Conservation (phyloP, 2,329 filamentous ascomycete genomes). For the Phialophora verrucosa region DNA sequence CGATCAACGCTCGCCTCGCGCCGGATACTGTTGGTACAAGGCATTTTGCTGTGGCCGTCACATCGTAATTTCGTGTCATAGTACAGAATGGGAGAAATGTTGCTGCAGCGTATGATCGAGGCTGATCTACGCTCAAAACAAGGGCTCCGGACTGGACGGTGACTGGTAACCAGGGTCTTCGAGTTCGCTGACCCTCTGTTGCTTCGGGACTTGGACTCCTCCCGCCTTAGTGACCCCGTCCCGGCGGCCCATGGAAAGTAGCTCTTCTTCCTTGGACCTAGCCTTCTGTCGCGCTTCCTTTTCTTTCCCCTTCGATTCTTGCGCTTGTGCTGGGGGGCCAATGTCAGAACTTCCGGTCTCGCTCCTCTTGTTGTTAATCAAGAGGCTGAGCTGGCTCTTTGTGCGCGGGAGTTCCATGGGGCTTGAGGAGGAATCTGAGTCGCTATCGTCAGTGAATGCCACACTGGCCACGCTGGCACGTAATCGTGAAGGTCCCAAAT, state of each 20-base stretch:
- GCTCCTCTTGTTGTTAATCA: constrained; percentile 39
- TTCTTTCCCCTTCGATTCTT: constrained; percentile 25
- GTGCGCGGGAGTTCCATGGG: constrained; percentile 32
- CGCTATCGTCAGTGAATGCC: constrained; percentile 17
- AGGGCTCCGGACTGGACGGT: constrained; percentile 31
- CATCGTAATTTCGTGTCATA: constrained; percentile 26
- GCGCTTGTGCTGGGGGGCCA: constrained; percentile 24
- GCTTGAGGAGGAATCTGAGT: constrained; percentile 24
- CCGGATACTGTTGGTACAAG: constrained; percentile 25
- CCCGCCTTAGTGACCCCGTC: constrained; percentile 38
- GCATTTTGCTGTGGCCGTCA: constrained; percentile 15
- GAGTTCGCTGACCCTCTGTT: constrained; percentile 30
- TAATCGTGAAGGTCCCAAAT: constrained; percentile 16
- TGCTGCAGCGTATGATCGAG: constrained; percentile 11
- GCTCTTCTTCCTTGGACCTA: constrained; percentile 33
- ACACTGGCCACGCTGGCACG: constrained; percentile 25
- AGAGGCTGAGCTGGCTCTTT: constrained; percentile 40
- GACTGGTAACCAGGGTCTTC: constrained; percentile 26
- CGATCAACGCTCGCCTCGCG: not conserved
- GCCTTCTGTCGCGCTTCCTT: constrained; percentile 27
- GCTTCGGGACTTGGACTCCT: constrained; percentile 35
- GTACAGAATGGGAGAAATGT: constrained; percentile 4
- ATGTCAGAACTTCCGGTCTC: constrained; percentile 31
- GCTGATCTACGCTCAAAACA: constrained; percentile 26
- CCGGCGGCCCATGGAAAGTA: constrained; percentile 35